Base-by-base conservation (phyloP, 2,329 filamentous ascomycete genomes). In the Myriosclerotinia scirpicola region DNA sequence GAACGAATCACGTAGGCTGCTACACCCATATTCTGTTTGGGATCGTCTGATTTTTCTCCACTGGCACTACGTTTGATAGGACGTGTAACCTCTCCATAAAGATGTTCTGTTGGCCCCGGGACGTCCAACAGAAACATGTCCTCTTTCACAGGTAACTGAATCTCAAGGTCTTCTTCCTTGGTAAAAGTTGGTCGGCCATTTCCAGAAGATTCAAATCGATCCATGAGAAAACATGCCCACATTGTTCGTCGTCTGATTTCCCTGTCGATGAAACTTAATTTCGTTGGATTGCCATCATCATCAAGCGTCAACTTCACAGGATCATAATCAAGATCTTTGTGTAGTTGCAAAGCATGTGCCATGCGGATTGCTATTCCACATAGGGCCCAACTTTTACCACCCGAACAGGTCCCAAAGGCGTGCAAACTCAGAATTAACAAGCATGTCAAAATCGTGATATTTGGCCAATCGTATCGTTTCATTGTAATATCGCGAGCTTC, bases 171-270 rank as follows among this genome's bases (percentile, higher is more conserved):
- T 71, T 95, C 91, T 77, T 97, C 93, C 71, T 91, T 90, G 65
- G 97, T 90, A 72, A 97, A 97, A 64, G 92, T 91, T 26, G 95
- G 95, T 48, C 94, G 85, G 74, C 97, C 93, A 2, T 92, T 96
- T 2, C 95, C 94, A 1, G 93, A 97, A 0, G 94, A 97, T 78
- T 96, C 97, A 81, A 97, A 97, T 0, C 94, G 88, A 76, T 99
- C 95, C 93, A 98, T 97, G 66, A 97, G 79, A 75, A 97, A 97
- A 76, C 94, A 98, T 15, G 93, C 91, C 95, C 95, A 99, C 94
- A 99, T 98, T 2, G 93, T 95, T 66, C 95, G 86, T 71, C 95
- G 83, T 68, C 95, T 86, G 64, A 98, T 97, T 77, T 99, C 95
- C 38, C 92, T 89, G 77, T 98, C 95, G 20, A 93, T 92, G 72